Base-by-base conservation (phyloP, 805 yeast genomes). In the Yueomyces sp. region DNA sequence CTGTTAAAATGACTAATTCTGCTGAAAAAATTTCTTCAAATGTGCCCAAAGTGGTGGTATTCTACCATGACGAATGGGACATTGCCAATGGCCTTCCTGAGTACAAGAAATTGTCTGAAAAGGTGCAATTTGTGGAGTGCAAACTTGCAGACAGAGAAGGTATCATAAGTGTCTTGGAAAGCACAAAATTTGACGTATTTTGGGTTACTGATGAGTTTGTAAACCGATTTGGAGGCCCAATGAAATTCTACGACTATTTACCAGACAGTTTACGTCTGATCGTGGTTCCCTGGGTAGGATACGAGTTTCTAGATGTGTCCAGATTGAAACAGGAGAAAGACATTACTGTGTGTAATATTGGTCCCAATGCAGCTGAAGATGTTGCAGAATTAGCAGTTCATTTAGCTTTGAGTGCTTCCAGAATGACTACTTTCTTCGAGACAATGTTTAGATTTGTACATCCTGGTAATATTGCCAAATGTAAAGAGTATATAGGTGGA, bases 311-410 rank as follows among this genome's bases (percentile, higher is more conserved):
- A 44, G 77, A 76, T 50, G 72, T 69, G 1, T 47, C 49, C 7
- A 66, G 56, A 9, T 58, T 80, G 62, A 59, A 64, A 30, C 52
- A 57, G 26, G 65, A 62, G 33, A 66, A 70, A 36, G 72, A 70
- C 11, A 73, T 84, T 29, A 53, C 63, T 5, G 65, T 84, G 47
- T 74, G 83, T 47, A 80, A 84, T 54, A 78, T 77, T 44, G 73
- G 84, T 46, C 63, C 72, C 8, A 64, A 68, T 37, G 77, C 81
- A 0, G 75, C 83, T 1, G 74, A 68, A 37, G 80, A 82, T 12
- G 94, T 84, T 29, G 83, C 88, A 3, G 94, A 84, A 49, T 63
- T 79, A 45, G 90, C 80, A 3, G 62, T 81, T 39, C 71, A 65
- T 53, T 68, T 79, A 49, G 64, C 82, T 0, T 56, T 83, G 45